Base-by-base conservation (phyloP, 495 filamentous ascomycete species). In the Pyrenopolyporus hunteri region DNA sequence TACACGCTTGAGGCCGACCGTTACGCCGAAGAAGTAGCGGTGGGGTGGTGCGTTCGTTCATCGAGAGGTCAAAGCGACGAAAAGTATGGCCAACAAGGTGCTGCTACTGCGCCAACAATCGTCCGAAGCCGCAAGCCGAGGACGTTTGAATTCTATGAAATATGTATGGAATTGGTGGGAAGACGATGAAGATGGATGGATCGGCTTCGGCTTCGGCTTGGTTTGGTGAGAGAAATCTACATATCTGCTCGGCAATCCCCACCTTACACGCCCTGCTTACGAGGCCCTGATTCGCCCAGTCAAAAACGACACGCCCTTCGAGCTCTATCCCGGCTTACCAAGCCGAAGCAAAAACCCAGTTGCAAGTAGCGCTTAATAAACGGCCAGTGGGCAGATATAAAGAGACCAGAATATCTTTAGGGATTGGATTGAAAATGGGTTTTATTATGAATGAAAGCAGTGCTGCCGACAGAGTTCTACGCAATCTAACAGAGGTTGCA, bases 131-230 rank as follows among this genome's bases (percentile, higher is more conserved):
- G 57, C 32, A 25, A 47, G 16, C 6, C 31, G 17, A 39, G 8
- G 31, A 16, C 11, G 7, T 17, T 25, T 29, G 26, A 48, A 2
- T 39, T 43, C 35, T 31, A 7, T 19, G 22, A 9, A 29, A 26
- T 44, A 9, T 33, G 22, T n/a, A 28, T 23, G 19, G 23, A 14
- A 5, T 4, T 3, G 6, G 20, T 1, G 11, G 10, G 28, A n/a
- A 49, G 25, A 23, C 26, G 7, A 37, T 11, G 4, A n/a, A 33
- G 20, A 53, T 36, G 44, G 20, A 10, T 6, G 22, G 29, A 8
- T 57, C 63, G 63, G 57, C 57, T 62, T 66, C 58, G 63, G 63
- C 63, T 66, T 66, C 63, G 63, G 63, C 57, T 66, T 42, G 46
- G 26, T 19, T 31, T 2, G 32, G 36, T 28, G 29, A 31, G 36